These are phyloP conservation scores for Vaccinium corymbosum DNA, from an alignment of 148 eudicot species.

Conservation along the genomic window DNA sequence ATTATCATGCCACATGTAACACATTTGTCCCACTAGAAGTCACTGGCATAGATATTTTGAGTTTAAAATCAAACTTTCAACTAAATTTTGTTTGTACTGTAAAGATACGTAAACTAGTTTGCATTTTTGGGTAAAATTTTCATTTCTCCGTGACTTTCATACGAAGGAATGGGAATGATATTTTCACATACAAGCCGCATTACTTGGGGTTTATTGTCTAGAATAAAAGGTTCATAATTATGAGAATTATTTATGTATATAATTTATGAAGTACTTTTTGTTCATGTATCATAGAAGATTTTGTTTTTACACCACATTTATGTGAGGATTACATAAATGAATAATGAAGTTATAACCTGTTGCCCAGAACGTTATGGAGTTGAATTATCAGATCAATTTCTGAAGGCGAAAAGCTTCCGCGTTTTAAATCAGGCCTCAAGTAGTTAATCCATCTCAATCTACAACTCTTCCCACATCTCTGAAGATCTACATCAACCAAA, in stretches of 20 bases:
- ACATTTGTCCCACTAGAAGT: not conserved
- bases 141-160: not conserved
- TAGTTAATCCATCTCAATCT: conserved; percentile 90
- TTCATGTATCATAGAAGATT: not conserved
- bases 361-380: conserved; percentile 80
- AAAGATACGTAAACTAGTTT: not conserved
- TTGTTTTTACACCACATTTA: not conserved
- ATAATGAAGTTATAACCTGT: conserved; percentile 38
- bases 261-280: not conserved
- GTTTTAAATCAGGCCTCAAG: conserved; percentile 78
- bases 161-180: not conserved
- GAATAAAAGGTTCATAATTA: not conserved
- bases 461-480: conserved; percentile 71
- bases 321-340: not conserved
- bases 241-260: not conserved
- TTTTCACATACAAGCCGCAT: not conserved
- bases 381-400: conserved; percentile 81
- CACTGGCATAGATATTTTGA: not conserved
- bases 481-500: not conserved
- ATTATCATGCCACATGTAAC: not conserved
- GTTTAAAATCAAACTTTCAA: not conserved
- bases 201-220: not conserved
- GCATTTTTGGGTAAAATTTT: not conserved
- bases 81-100: not conserved
- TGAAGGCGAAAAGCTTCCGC: conserved; percentile 69